Evolutionary conservation across 2,329 filamentous ascomycete genomes (phyloP).

Genomic region (Exophiala bonariae): DNA sequence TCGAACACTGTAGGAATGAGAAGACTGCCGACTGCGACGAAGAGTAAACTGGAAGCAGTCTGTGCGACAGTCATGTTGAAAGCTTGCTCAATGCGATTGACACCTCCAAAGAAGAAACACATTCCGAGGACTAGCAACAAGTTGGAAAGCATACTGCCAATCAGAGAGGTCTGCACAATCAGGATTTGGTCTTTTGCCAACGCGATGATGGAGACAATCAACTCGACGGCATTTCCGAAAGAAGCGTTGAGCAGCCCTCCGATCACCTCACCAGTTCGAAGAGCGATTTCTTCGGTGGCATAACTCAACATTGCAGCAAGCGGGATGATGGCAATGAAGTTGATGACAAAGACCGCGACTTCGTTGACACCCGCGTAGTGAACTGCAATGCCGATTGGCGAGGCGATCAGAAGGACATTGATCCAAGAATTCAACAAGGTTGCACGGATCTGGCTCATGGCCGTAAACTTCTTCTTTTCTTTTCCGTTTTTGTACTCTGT

Average conservation of each 20-base stretch:
- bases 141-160: slow-evolving; percentile 90
- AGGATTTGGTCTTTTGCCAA: slow-evolving; percentile 70
- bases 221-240: slow-evolving; percentile 87
- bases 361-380: slow-evolving; percentile 63
- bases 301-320: slow-evolving; percentile 83
- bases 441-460: slow-evolving; percentile 67
- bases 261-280: slow-evolving; percentile 75
- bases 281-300: slow-evolving; percentile 85
- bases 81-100: slow-evolving; percentile 76
- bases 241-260: slow-evolving; percentile 88
- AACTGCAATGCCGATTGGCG: slow-evolving; percentile 48
- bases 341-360: slow-evolving; percentile 76
- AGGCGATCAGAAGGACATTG: slow-evolving; percentile 73
- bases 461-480: slow-evolving; percentile 47
- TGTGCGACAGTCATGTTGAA: slow-evolving; percentile 94
- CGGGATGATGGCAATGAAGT: slow-evolving; percentile 91
- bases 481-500: slow-evolving; percentile 26
- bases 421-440: slow-evolving; percentile 83
- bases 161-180: slow-evolving; percentile 89
- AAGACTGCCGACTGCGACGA: slow-evolving; percentile 74
- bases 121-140: slow-evolving; percentile 85
- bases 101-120: slow-evolving; percentile 85
- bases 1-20: slow-evolving; percentile 91
- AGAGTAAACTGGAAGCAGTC: slow-evolving; percentile 78
- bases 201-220: slow-evolving; percentile 87